Evolutionary conservation across 129 eudicot species (phyloP).

Genomic region (Tagetes patula): DNA sequence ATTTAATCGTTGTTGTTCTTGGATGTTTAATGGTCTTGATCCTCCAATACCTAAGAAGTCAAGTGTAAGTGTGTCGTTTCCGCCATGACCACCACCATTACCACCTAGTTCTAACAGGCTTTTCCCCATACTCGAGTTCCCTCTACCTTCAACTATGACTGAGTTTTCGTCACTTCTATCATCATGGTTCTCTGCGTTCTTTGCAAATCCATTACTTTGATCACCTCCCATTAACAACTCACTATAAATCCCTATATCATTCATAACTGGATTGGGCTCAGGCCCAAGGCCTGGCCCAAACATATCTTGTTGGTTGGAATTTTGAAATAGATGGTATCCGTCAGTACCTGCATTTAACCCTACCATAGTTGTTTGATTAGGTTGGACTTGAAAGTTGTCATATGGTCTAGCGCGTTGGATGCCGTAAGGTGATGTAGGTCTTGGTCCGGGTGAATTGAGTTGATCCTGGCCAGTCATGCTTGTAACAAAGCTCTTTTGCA

Average conservation of each 20-base stretch:
- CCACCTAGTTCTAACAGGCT: slow-evolving; percentile 35
- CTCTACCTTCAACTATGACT: slow-evolving; percentile 8
- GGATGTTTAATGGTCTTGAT: slow-evolving; percentile 46
- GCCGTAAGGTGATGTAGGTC: slow-evolving; percentile 27
- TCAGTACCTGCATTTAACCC: slow-evolving; percentile 25
- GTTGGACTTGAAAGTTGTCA: slow-evolving; percentile 41
- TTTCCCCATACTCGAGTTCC: not conserved
- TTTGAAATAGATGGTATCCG: slow-evolving; percentile 35
- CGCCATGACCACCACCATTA: slow-evolving; percentile 17
- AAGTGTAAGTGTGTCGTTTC: slow-evolving; percentile 49
- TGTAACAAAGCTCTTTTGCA: slow-evolving; percentile 65
- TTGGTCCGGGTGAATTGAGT: slow-evolving; percentile 26
- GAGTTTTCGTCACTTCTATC: slow-evolving; percentile 29
- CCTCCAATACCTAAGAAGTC: slow-evolving; percentile 74
- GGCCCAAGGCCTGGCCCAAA: slow-evolving; percentile 29
- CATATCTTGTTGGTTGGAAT: slow-evolving; percentile 44
- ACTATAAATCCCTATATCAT: slow-evolving; percentile 55
- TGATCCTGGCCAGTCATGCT: slow-evolving; percentile 61
- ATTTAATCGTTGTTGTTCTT: slow-evolving; percentile 43
- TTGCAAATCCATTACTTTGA: slow-evolving; percentile 36
- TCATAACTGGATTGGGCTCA: slow-evolving; percentile 15
- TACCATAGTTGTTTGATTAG: slow-evolving; percentile 34
- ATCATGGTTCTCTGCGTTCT: slow-evolving; percentile 27
- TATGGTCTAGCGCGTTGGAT: slow-evolving; percentile 19
- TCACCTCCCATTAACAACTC: slow-evolving; percentile 48